Conservation (phyloP, 2,329 filamentous ascomycete species). For the Ophiostoma novo-ulmi region DNA sequence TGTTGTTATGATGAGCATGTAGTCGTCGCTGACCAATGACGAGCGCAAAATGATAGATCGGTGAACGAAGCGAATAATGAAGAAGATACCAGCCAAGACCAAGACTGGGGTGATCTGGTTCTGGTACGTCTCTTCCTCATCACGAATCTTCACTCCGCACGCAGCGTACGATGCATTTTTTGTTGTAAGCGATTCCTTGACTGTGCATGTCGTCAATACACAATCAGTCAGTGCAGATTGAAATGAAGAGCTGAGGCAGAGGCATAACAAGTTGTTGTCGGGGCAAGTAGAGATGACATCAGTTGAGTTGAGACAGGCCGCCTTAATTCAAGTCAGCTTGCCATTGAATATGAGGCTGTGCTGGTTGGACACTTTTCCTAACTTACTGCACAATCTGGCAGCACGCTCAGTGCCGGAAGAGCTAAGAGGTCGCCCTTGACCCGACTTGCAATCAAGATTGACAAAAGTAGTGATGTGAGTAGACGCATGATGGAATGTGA, state of each 20-base stretch:
- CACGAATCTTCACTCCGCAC: slow-evolving; percentile 30
- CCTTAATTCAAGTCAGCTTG: not conserved
- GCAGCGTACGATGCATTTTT: slow-evolving; percentile 30
- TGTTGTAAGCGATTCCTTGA: slow-evolving; percentile 21
- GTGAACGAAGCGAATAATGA: slow-evolving; percentile 38
- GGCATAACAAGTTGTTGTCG: slow-evolving; percentile 11
- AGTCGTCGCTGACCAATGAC: slow-evolving; percentile 35
- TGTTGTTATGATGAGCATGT: slow-evolving; percentile 32
- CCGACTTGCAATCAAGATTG: not conserved
- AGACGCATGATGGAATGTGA: slow-evolving; percentile 1
- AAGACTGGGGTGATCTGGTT: slow-evolving; percentile 32
- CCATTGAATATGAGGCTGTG: not conserved
- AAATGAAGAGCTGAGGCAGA: slow-evolving; percentile 16
- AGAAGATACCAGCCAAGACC: slow-evolving; percentile 36
- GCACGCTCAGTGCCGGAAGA: not conserved
- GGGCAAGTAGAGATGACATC: not conserved
- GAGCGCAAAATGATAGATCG: slow-evolving; percentile 33
- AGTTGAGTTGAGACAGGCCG: slow-evolving; percentile 3
- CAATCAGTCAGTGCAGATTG: slow-evolving; percentile 10
- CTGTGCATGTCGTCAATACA: slow-evolving; percentile 10
- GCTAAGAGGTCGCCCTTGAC: not conserved
- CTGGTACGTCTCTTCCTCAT: slow-evolving; percentile 32
- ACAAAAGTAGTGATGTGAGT: not conserved
- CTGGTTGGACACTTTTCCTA: too few species aligned
- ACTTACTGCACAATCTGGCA: slow-evolving; percentile 4